A percentile compares a stretch with the other conserved stretches of the same genome.
These are phyloP conservation scores for Ganoderma meredithae DNA, from an alignment of 1,284 basidiomycete species.

Conservation along the genomic window DNA sequence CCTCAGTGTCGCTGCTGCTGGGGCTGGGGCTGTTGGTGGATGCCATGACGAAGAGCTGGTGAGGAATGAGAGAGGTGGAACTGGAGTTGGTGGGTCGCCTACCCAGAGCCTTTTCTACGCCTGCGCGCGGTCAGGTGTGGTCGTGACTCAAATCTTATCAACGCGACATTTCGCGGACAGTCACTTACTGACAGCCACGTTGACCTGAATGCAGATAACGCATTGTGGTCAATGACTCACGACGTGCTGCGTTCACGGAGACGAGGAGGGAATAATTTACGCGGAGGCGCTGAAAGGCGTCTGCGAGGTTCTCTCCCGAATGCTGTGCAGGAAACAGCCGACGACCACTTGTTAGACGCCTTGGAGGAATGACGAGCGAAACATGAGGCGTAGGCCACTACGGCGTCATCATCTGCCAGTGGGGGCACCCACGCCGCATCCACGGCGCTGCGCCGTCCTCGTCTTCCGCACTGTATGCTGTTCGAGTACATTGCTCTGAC, in stretches of 20 bases:
- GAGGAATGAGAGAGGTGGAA: neutral
- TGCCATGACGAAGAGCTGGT: neutral
- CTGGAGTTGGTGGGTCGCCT: neutral
- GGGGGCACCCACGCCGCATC: neutral
- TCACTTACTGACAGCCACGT: neutral
- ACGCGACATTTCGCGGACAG: neutral
- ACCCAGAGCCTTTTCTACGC: neutral
- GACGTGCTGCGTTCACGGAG: neutral
- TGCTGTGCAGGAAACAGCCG: neutral
- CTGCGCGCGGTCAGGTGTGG: neutral
- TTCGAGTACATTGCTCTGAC: neutral
- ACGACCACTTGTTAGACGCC: neutral
- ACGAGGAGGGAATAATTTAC: neutral
- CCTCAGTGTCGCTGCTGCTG: neutral
- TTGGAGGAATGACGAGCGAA: neutral
- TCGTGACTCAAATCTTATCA: neutral
- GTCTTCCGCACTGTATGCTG: neutral
- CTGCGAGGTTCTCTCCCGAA: conserved; percentile 38
- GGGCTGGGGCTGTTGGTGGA: conserved; percentile 6
- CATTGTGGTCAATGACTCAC: neutral
- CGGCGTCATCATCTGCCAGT: neutral
- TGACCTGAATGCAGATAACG: neutral
- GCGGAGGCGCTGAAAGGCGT: neutral
- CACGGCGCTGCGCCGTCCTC: neutral
- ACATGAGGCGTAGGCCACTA: neutral